Evolutionary conservation across 2,329 filamentous ascomycete genomes (phyloP).

Genomic region (Colletotrichum sp.): DNA sequence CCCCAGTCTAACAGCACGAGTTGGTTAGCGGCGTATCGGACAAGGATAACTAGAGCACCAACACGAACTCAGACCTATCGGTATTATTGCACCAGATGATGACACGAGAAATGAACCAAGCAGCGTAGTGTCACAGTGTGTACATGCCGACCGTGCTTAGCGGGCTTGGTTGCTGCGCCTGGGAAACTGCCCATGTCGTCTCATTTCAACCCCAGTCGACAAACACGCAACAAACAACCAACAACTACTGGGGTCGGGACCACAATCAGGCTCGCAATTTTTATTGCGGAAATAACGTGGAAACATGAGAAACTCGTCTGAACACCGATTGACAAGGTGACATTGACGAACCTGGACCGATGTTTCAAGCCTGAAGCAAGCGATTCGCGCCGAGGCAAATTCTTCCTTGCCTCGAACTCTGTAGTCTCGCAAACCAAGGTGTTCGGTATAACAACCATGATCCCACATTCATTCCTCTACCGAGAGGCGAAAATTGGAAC

Average conservation of each 20-base stretch:
- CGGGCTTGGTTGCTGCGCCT: neutral
- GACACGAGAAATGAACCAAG: neutral
- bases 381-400: neutral
- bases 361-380: neutral
- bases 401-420: neutral
- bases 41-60: neutral
- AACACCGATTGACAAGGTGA: neutral
- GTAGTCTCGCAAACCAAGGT: neutral
- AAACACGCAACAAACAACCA: neutral
- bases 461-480: neutral
- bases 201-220: neutral
- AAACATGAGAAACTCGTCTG: neutral
- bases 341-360: neutral
- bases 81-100: neutral
- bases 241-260: neutral
- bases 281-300: neutral
- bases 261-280: neutral
- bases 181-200: neutral
- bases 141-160: neutral
- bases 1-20: neutral
- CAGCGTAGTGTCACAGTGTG: neutral
- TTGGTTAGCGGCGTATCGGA: neutral
- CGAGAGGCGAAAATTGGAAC: neutral
- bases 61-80: neutral
- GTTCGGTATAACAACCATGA: neutral